phyloP scores from a whole-genome alignment of 371 early-diverging fungal genomes.

The Entomophthora muscae region DNA sequence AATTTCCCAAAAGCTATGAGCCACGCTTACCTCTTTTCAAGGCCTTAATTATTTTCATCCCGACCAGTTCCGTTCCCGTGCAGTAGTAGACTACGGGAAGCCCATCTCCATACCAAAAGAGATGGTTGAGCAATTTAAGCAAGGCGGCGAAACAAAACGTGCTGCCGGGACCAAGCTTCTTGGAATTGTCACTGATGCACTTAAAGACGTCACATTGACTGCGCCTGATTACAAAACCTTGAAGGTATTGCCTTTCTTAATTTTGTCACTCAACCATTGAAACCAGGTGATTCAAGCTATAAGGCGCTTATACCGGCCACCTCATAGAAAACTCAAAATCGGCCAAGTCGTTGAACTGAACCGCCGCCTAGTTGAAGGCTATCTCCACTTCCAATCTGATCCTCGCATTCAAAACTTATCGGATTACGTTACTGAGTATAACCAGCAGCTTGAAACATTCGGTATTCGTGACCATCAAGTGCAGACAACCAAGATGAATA shows the following conservation, averaged over 20 bases:
- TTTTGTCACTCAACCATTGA: background rate
- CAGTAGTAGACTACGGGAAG: constrained; percentile 88
- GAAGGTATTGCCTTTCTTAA: constrained; percentile 27
- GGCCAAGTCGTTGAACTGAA: constrained; percentile 76
- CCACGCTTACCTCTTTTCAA: constrained; percentile 7
- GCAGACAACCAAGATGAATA: constrained; percentile 48
- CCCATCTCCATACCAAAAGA: constrained; percentile 57
- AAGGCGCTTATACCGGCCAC: constrained; percentile 80
- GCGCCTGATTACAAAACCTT: constrained; percentile 88
- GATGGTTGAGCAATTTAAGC: constrained; percentile 58
- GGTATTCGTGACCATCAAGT: constrained; percentile 95
- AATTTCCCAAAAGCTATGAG: constrained; percentile 9
- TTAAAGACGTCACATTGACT: constrained; percentile 75
- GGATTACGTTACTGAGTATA: constrained; percentile 65
- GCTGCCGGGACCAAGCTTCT: constrained; percentile 59
- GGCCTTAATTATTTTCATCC: constrained; percentile 93
- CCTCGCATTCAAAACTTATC: constrained; percentile 57
- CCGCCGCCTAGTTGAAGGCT: constrained; percentile 81
- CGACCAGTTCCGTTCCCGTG: constrained; percentile 84
- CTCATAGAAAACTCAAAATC: constrained; percentile 59
- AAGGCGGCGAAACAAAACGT: constrained; percentile 65
- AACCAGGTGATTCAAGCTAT: constrained; percentile 76
- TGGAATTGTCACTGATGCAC: constrained; percentile 49
- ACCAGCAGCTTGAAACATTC: constrained; percentile 67
- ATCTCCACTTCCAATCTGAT: constrained; percentile 55